These are phyloP conservation scores for Quambalaria eucalypti DNA, from an alignment of 1,284 basidiomycete species.

Conservation along the genomic window DNA sequence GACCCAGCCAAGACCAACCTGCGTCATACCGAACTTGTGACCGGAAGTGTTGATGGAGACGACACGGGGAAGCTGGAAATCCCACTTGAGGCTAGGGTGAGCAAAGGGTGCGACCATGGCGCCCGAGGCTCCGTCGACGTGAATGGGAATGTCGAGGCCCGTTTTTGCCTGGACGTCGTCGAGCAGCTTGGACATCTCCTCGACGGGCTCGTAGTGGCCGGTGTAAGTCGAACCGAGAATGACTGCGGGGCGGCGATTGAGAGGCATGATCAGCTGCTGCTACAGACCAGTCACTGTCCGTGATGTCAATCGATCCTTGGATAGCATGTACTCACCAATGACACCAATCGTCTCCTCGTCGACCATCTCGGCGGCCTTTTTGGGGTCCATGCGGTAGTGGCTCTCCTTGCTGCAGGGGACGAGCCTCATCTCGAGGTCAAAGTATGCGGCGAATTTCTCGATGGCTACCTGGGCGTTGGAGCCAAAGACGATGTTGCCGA, in stretches of 20 bases:
- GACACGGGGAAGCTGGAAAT: constrained; percentile 58
- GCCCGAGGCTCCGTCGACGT: constrained; percentile 54
- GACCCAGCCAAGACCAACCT: constrained; percentile 52
- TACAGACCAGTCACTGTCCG: too few relatives aligned
- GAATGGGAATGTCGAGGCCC: constrained; percentile 56
- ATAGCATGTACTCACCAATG: too few relatives aligned
- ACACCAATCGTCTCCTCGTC: constrained; percentile 67
- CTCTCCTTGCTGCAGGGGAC: constrained; percentile 33
- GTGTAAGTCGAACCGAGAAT: constrained; percentile 72
- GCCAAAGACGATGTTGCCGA: constrained; percentile 65
- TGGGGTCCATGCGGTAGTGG: constrained; percentile 67
- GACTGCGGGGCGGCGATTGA: too few relatives aligned
- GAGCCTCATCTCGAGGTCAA: constrained; percentile 62
- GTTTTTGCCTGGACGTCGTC: constrained; percentile 78
- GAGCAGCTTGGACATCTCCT: constrained; percentile 72
- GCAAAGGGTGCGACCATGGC: constrained; percentile 61
- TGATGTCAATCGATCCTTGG: constrained; percentile 12
- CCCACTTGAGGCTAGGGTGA: constrained; percentile 70
- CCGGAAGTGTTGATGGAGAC: constrained; percentile 64
- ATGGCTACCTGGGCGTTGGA: constrained; percentile 62
- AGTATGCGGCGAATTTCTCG: constrained; percentile 66
- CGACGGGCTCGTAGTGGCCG: constrained; percentile 83
- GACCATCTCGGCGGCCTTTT: constrained; percentile 73
- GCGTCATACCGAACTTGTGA: constrained; percentile 55
- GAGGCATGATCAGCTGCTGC: too few relatives aligned